Evolutionary conservation across 805 yeast species (phyloP).

Genomic region (Teunomyces tritomae): DNA sequence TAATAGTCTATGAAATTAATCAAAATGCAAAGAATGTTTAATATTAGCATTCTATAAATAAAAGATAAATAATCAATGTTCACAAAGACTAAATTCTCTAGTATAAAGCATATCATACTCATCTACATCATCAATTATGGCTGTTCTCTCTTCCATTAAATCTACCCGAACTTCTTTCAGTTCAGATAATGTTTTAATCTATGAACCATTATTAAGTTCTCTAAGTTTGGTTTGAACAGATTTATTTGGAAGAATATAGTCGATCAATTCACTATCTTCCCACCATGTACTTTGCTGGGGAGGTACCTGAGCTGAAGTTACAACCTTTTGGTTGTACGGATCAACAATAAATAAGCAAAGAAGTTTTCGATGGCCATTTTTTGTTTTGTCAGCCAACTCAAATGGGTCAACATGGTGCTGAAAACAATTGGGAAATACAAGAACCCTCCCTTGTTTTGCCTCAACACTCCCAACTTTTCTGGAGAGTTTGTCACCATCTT

Average conservation of each 20-base stretch:
- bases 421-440: constrained; percentile 37
- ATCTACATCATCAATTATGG: constrained; percentile 9
- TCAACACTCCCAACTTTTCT: constrained; percentile 23
- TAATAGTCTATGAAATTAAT: too few species aligned
- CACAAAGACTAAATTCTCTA: background rate
- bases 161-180: constrained; percentile 25
- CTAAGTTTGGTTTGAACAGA: constrained; percentile 6
- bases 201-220: constrained; percentile 1
- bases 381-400: constrained; percentile 32
- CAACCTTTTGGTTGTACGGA: constrained; percentile 28
- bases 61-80: background rate
- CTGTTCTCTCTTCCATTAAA: constrained; percentile 33
- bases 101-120: constrained; percentile 7
- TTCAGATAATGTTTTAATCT: constrained; percentile 19
- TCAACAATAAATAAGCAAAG: constrained; percentile 39
- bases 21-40: too few species aligned
- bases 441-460: constrained; percentile 22
- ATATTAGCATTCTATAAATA: background rate
- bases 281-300: constrained; percentile 39
- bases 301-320: constrained; percentile 31
- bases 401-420: constrained; percentile 42
- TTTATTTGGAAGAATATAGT: background rate
- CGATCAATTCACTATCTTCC: constrained; percentile 11
- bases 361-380: constrained; percentile 37
- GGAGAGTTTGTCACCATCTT: constrained; percentile 25